Percentiles rank a stretch among this genome's conserved stretches.
These are phyloP conservation scores for Pecoramyces ruminantium DNA, from an alignment of 192 early-diverging fungal species.

Conservation along the genomic window DNA sequence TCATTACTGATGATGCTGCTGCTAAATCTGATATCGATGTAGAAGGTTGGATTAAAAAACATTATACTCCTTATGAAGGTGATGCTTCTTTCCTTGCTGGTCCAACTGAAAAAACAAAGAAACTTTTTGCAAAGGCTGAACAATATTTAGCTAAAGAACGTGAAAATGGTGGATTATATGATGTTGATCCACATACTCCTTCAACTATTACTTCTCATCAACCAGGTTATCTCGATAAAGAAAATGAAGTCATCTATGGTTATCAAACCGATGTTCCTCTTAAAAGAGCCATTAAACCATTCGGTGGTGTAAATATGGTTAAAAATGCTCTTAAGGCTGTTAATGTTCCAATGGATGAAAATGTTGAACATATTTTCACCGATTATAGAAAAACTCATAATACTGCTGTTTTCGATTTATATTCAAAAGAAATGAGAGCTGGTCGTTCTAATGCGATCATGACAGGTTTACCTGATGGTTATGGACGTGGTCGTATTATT, in stretches of 20 bases:
- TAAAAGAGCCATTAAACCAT: slow-evolving; percentile 5
- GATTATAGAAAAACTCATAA: slow-evolving; percentile 8
- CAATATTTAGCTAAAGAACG: too few relatives aligned
- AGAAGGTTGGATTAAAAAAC: too few relatives aligned
- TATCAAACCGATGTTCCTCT: slow-evolving; percentile 9
- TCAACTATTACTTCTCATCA: slow-evolving; percentile 1
- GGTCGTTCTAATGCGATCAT: slow-evolving; percentile 9
- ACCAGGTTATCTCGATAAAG: slow-evolving; percentile 7
- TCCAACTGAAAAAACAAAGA: too few relatives aligned
- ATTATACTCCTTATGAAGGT: too few relatives aligned
- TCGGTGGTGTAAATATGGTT: slow-evolving; percentile 6
- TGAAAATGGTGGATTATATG: not conserved
- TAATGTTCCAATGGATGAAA: not conserved
- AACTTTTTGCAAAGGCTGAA: too few relatives aligned
- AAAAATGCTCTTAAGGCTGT: slow-evolving; percentile 4
- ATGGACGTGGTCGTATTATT: slow-evolving; percentile 6
- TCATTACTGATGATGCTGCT: too few relatives aligned
- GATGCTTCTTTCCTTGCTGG: too few relatives aligned
- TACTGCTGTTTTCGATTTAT: slow-evolving; percentile 5
- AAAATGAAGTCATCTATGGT: slow-evolving; percentile 6
- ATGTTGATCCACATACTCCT: slow-evolving; percentile 5
- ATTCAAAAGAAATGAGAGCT: slow-evolving; percentile 6
- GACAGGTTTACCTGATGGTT: slow-evolving; percentile 7
- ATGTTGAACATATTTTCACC: slow-evolving; percentile 1
- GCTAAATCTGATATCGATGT: too few relatives aligned